phyloP scores from a whole-genome alignment of 352 stramenopile species.

The Globisporangium takayamanum region DNA sequence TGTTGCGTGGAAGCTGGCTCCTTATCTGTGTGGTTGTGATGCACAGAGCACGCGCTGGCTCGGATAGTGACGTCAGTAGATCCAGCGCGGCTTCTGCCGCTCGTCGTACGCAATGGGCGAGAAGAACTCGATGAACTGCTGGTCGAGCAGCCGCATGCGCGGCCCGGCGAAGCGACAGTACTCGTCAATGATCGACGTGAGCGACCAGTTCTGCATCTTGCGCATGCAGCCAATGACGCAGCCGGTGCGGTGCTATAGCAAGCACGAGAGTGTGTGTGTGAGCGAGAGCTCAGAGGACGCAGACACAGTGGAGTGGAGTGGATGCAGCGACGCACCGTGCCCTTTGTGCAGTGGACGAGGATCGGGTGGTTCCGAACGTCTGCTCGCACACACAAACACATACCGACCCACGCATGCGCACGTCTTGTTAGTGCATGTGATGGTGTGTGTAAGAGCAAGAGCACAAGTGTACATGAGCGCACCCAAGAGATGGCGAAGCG shows the following conservation, averaged over 20 bases:
- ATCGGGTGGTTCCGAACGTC: conserved; percentile 86
- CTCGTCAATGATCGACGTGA: conserved; percentile 85
- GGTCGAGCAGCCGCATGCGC: conserved; percentile 78
- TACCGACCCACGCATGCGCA: not conserved
- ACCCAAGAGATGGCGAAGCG: conserved; percentile 74
- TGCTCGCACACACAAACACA: conserved; percentile 1
- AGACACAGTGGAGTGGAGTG: not conserved
- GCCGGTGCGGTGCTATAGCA: conserved; percentile 61
- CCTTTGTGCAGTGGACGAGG: conserved; percentile 86
- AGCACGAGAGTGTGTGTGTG: not conserved
- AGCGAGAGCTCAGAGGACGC: not conserved
- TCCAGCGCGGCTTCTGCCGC: conserved; percentile 69
- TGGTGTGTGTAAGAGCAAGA: not conserved
- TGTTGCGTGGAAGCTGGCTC: too few relatives aligned
- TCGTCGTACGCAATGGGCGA: conserved; percentile 77
- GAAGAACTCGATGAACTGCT: conserved; percentile 90
- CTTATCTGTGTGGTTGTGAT: too few relatives aligned
- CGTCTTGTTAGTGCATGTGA: not conserved
- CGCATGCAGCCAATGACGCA: conserved; percentile 83
- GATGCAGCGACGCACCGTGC: conserved; percentile 44
- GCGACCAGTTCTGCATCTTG: conserved; percentile 85
- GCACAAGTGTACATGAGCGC: not conserved
- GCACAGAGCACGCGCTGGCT: too few relatives aligned
- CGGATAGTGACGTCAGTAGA: conserved; percentile 24
- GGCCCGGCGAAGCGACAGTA: conserved; percentile 82